These are phyloP conservation scores for Magnolia officinalis DNA, from an alignment of 164 flowering plant species.

Conservation along the genomic window DNA sequence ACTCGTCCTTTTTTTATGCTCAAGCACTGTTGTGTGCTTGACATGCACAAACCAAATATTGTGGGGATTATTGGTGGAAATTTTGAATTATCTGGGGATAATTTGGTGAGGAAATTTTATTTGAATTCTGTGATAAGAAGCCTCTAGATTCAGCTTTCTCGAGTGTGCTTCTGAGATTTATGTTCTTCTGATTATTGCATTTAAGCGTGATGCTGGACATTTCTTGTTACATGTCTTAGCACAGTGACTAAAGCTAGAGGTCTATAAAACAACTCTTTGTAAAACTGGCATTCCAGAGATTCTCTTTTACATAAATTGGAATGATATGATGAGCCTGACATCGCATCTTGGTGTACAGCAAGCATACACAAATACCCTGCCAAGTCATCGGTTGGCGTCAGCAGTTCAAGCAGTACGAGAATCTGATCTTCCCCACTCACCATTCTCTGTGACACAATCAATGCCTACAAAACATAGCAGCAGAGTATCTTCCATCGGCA, in stretches of 20 bases:
- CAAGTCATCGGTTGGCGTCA: slow-evolving; percentile 59
- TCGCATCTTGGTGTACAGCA: slow-evolving; percentile 34
- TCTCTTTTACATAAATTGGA: background rate
- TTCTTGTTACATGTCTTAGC: background rate
- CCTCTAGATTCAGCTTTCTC: too few relatives aligned
- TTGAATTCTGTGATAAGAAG: too few relatives aligned
- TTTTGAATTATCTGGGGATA: too few relatives aligned
- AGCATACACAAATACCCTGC: slow-evolving; percentile 66
- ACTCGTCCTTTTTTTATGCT: too few relatives aligned
- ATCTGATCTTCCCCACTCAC: slow-evolving; percentile 69
- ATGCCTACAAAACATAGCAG: slow-evolving; percentile 66
- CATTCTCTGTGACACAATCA: slow-evolving; percentile 62
- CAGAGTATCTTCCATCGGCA: slow-evolving; percentile 53
- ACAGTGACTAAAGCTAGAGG: background rate
- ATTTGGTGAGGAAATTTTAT: too few relatives aligned
- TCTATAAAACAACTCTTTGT: background rate
- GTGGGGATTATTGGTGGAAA: too few relatives aligned
- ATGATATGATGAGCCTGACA: background rate
- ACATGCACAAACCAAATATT: too few relatives aligned
- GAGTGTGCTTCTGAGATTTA: too few relatives aligned
- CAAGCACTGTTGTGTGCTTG: too few relatives aligned
- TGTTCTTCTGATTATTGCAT: too few relatives aligned
- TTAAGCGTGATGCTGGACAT: too few relatives aligned
- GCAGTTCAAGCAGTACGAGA: slow-evolving; percentile 62
- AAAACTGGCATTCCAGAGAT: background rate